Percentiles rank a stretch among this genome's conserved stretches.
phyloP scores from a whole-genome alignment of 2,329 filamentous ascomycete genomes.

The Dothiorella sarmentorum region DNA sequence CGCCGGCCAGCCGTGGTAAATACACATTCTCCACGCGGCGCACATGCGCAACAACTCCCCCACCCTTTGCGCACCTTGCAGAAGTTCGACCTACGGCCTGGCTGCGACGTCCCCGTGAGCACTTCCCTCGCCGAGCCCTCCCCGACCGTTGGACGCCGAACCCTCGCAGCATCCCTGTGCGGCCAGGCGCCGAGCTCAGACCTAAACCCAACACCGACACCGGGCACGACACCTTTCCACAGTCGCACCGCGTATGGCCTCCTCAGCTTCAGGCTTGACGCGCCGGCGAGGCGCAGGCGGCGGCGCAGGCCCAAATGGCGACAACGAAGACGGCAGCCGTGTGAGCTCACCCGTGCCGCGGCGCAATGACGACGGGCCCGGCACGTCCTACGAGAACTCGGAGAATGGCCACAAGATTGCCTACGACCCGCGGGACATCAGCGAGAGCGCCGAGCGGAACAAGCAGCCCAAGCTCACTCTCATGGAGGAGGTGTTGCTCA shows the following conservation, averaged over 20 bases:
- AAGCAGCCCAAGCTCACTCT: constrained; percentile 98
- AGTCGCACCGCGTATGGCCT: constrained; percentile 51
- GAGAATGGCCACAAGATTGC: constrained; percentile 99
- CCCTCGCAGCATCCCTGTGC: constrained; percentile 19
- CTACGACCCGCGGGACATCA: constrained; percentile 94
- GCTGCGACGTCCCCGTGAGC: not conserved
- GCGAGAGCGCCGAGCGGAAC: constrained; percentile 90
- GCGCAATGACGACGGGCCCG: constrained; percentile 57
- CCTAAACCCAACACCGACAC: constrained; percentile 17
- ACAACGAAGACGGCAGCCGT: constrained; percentile 61
- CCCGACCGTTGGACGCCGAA: constrained; percentile 15
- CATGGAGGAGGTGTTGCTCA: constrained; percentile 95
- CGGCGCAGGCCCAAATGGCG: constrained; percentile 57
- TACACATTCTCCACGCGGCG: constrained; percentile 8
- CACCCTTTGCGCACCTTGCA: not conserved
- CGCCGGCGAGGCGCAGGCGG: constrained; percentile 65
- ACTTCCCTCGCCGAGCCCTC: not conserved
- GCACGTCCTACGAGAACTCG: constrained; percentile 82
- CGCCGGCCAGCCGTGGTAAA: constrained; percentile 2
- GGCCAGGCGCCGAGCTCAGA: constrained; percentile 15
- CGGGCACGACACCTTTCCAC: constrained; percentile 13
- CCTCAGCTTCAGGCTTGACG: constrained; percentile 69
- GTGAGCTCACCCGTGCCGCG: constrained; percentile 62
- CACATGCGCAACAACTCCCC: constrained; percentile 6
- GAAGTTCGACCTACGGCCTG: not conserved